phyloP scores from a whole-genome alignment of 331 rosid species.

The Telfairia occidentalis region DNA sequence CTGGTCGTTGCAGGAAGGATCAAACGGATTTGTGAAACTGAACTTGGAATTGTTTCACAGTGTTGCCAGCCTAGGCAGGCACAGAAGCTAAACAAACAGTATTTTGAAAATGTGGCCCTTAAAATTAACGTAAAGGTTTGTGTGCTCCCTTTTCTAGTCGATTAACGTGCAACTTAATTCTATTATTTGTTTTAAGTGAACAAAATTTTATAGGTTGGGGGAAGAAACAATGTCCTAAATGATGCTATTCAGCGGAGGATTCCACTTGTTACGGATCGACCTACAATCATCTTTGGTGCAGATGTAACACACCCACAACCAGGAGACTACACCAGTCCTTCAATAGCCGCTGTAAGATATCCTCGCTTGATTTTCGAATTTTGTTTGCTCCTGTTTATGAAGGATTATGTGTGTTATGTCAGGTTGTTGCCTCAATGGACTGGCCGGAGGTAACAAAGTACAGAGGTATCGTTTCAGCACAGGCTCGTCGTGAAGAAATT shows the following conservation, averaged over 20 bases:
- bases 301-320: slow-evolving; percentile 38
- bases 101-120: slow-evolving; percentile 44
- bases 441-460: slow-evolving; percentile 70
- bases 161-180: neutral
- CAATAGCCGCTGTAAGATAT: slow-evolving; percentile 72
- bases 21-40: slow-evolving; percentile 38
- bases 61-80: slow-evolving; percentile 38
- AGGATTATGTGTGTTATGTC: neutral
- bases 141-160: neutral
- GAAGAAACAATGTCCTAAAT: slow-evolving; percentile 29
- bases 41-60: slow-evolving; percentile 45
- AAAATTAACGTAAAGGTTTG: slow-evolving; percentile 49
- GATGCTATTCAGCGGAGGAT: slow-evolving; percentile 28
- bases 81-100: slow-evolving; percentile 17
- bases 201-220: slow-evolving; percentile 29
- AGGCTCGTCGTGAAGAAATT: slow-evolving; percentile 46
- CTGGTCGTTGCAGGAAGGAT: slow-evolving; percentile 21
- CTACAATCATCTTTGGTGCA: slow-evolving; percentile 43
- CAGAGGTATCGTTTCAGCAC: slow-evolving; percentile 59
- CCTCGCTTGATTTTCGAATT: neutral
- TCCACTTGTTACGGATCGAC: slow-evolving; percentile 27
- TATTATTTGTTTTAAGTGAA: neutral
- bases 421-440: slow-evolving; percentile 95
- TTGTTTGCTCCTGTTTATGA: neutral
- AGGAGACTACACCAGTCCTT: slow-evolving; percentile 34